Evolutionary conservation across 306 rosid species (phyloP), one percentile per base, ranked within the genome.

Genomic region (Cucurbita maxima): DNA sequence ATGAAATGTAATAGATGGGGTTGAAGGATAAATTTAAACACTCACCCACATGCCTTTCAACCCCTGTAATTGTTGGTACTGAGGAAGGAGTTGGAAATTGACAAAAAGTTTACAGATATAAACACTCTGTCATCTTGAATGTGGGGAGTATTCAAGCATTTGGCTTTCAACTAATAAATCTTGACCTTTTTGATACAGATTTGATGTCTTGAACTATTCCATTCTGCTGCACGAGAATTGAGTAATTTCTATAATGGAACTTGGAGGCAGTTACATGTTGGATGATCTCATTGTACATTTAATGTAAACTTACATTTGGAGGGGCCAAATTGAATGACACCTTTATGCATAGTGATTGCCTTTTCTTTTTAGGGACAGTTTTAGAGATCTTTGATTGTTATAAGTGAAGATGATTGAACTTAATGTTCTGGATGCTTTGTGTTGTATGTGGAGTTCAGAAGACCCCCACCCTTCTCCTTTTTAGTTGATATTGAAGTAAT

Each of bases 401-500:
- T 43, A 22, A 64, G 3, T 30, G 34, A 43, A 66, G 72, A 66
- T 19, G 38, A 66, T 19, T 66, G 72, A 44, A 20, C 55, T 30
- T 30, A 30, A 30, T 30, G 34, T 30, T 30, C 34, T 30, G 2
- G 34, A 30, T 44, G 56, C 56, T 67, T 22, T 47, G 10, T 12
- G 41, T 20, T 67, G 16, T 45, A 45, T 67, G 13, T 44, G 36
- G 52, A 43, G 53, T n/a, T n/a, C 53, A 18, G 8, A 18, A 40
- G 36, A 1, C 16, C 1, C 14, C 10, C 30, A 0, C 30, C 9
- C 11, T 58, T 36, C 6, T 7, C 6, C 12, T 10, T 10, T 44
- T 67, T 22, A 55, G 40, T n/a, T 74, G 70, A 53, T 75, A 59
- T 52, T 64, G 60, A 14, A 56, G 53, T 71, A 63, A 66, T 56